Base-by-base conservation (phyloP, 1,139 yeast genomes). In the Kodamaea arcana region DNA sequence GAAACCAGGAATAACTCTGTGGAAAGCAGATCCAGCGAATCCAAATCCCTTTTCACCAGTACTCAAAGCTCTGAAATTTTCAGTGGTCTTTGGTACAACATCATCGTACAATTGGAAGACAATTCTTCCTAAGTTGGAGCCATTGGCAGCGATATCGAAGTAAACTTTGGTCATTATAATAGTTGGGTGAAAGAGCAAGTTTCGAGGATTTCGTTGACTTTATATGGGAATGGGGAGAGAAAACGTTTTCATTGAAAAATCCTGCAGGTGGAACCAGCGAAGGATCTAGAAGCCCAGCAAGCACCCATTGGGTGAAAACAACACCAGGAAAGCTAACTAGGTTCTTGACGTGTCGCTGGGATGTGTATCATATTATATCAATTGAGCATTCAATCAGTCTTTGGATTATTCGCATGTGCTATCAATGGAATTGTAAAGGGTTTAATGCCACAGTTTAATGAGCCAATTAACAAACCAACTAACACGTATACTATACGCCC, bases 1-100 rank as follows among this genome's bases (percentile, higher is more conserved):
- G 80, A 92, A 92, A 55, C 85, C 82, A 54, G 97, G 97, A 58
- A 92, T 92, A 53, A 92, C 95, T 74, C 98, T 82, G 90, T 92
- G 98, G 95, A 92, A 92, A 53, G 81, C 69, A 39, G 97, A 88
- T 55, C 78, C 80, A 59, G 83, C 81, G 80, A 83, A 90, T 56
- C 97, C 97, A 64, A 75, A 90, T 45, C 97, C 97, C 77, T 90
- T 84, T 76, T 90, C 97, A 60, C 97, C 97, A 50, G 97, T 92
- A 67, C 84, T 75, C 57, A 92, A 77, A 50, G 96, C 97, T 70
- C 96, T 81, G 88, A 92, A 92, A 78, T 92, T 92, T 74, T 87
- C 96, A 53, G 96, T 80, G 50, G 98, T 92, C 83, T 90, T 88
- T 77, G 98, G 98, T 49, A 83, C 94, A 54, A 87, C 88, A 60